Evolutionary conservation across 108 stramenopile genomes (phyloP).

Genomic region (Aurantiochytrium sp.): DNA sequence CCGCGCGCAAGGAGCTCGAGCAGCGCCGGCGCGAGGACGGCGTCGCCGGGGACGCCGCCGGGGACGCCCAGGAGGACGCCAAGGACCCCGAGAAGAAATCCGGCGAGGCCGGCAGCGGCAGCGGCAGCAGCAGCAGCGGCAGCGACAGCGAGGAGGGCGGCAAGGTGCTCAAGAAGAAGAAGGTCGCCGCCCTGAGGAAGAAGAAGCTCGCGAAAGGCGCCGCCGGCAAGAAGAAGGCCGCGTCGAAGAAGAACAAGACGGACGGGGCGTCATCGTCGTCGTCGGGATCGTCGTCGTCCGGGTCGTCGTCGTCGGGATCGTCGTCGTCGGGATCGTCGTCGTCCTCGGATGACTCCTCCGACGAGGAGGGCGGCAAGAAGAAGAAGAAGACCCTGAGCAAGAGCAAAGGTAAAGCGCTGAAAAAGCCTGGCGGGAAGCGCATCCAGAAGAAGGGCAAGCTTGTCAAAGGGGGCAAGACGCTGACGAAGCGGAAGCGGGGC

Average conservation of each 20-base stretch:
- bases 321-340: background rate
- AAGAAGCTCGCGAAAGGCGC: background rate
- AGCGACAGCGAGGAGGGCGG: background rate
- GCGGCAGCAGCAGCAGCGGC: no score
- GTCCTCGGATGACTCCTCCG: background rate
- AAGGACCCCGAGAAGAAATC: background rate
- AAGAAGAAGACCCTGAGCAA: background rate
- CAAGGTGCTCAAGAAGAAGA: background rate
- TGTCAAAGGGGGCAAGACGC: background rate
- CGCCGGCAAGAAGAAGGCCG: background rate
- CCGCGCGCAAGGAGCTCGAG: background rate
- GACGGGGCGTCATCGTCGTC: background rate
- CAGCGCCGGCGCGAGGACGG: background rate
- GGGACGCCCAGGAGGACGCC: background rate
- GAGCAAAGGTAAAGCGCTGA: background rate
- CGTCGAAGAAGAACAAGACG: background rate
- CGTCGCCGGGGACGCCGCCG: background rate
- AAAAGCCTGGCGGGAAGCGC: background rate
- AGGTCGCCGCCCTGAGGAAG: background rate
- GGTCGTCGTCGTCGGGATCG: background rate
- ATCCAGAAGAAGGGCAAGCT: background rate
- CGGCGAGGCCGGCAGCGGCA: no score
- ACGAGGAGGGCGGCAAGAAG: background rate
- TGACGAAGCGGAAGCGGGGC: background rate
- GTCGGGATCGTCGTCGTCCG: background rate